Percentiles rank a stretch among this genome's conserved stretches.
Conservation (phyloP, 2,329 filamentous ascomycete genomes). For the Stromatinia cepivora region DNA sequence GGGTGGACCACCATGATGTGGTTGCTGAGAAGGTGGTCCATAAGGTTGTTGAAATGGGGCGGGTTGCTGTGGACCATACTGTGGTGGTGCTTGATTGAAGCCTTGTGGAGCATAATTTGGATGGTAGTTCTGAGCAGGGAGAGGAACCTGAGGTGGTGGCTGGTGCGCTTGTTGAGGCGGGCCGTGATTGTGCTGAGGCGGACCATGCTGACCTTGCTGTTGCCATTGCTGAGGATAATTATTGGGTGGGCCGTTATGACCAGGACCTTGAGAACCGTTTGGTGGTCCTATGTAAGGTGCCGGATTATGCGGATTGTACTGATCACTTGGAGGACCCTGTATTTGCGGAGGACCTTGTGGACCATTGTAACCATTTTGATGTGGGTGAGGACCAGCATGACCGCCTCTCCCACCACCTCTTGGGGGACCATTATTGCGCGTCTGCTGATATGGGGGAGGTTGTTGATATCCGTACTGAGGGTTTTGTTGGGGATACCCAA, state of each 20-base stretch:
- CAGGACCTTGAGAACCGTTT: slow-evolving; percentile 34
- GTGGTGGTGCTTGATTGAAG: slow-evolving; percentile 45
- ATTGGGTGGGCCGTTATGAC: slow-evolving; percentile 30
- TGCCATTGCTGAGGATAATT: slow-evolving; percentile 38
- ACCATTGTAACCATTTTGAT: slow-evolving; percentile 36
- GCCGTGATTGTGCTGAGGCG: slow-evolving; percentile 34
- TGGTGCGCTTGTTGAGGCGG: slow-evolving; percentile 37
- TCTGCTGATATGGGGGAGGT: slow-evolving; percentile 36
- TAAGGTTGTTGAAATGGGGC: slow-evolving; percentile 42
- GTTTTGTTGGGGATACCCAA: slow-evolving; percentile 35
- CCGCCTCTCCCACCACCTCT: slow-evolving; percentile 39
- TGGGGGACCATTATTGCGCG: slow-evolving; percentile 38
- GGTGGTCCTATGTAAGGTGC: slow-evolving; percentile 41
- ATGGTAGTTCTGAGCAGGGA: slow-evolving; percentile 57
- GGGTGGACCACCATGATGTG: slow-evolving; percentile 41
- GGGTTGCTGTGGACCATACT: slow-evolving; percentile 42
- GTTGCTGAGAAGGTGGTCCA: slow-evolving; percentile 39
- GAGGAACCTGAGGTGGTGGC: slow-evolving; percentile 43
- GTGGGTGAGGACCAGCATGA: slow-evolving; percentile 36
- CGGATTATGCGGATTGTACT: slow-evolving; percentile 37
- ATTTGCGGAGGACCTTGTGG: slow-evolving; percentile 29
- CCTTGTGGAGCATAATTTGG: slow-evolving; percentile 59
- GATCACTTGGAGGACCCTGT: slow-evolving; percentile 34
- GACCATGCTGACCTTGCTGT: slow-evolving; percentile 26
- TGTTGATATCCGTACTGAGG: slow-evolving; percentile 37